Base-by-base conservation (phyloP, 345 rosid species). In the Populus alba region DNA sequence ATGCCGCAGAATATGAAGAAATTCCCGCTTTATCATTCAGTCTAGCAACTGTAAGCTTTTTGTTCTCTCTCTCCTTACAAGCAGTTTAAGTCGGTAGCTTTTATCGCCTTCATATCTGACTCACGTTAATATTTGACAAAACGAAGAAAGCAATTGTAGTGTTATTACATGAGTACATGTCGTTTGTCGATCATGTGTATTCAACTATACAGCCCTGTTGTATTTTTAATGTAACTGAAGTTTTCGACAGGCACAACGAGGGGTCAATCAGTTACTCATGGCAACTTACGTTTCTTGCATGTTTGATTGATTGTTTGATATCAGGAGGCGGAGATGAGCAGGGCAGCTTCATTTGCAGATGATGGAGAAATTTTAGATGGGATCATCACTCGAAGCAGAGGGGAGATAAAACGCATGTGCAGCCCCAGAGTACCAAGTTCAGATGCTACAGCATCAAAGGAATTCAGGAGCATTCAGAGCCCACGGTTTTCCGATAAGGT, bases 311-410 rank as follows among this genome's bases (percentile, higher is more conserved):
- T 59, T 57, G 65, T 73, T 61, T 65, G 63, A 38, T 76, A 74
- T 47, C 85, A 88, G 92, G 96, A 89, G 74, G 83, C 77, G 18
- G 94, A 87, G 83, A 89, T 94, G 85, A 85, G 90, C 80, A 85
- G 92, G 57, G 73, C 87, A 18, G 81, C 84, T 37, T 92, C 98
- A 53, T 91, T 90, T 81, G 90, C 92, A 9, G 91, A 87, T 25
- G 80, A 81, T 31, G 73, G 70, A 38, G 83, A 77, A 73, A 77
- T 81, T 59, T 66, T 81, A n/a, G 83, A 81, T 4, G 83, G 83
- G 43, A 73, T 76, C 70, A 66, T 81, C 51, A 81, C 80, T 22
- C 72, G 83, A 72, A 66, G 83, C 77, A 76, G 83, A 67, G 77
- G 83, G 2, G 83, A 81, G 69, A 76, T 81, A 41, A 67, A 68